These are phyloP conservation scores for Alternaria brassicae DNA, from an alignment of 2,329 filamentous ascomycete genomes.

Conservation along the genomic window DNA sequence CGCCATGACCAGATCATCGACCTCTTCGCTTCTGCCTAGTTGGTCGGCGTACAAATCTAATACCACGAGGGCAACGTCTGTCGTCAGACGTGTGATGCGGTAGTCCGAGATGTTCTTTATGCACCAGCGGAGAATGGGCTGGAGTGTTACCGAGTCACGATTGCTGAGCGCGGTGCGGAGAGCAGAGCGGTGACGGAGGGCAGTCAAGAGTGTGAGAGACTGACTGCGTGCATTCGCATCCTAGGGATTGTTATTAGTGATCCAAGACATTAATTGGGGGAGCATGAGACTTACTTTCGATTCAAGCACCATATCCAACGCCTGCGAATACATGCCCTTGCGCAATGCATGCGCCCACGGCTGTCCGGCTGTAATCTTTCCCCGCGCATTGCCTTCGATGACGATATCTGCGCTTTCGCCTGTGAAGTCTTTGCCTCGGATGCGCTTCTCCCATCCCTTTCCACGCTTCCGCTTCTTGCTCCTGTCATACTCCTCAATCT, in stretches of 20 bases:
- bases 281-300: slow-evolving; percentile 41
- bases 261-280: not conserved
- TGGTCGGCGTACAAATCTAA: slow-evolving; percentile 88
- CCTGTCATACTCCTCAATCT: slow-evolving; percentile 78
- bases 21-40: slow-evolving; percentile 73
- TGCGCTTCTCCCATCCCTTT: slow-evolving; percentile 66
- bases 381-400: slow-evolving; percentile 75
- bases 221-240: slow-evolving; percentile 45
- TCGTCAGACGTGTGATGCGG: slow-evolving; percentile 78
- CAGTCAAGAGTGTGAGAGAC: slow-evolving; percentile 76
- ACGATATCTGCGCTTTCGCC: slow-evolving; percentile 88
- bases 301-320: slow-evolving; percentile 78
- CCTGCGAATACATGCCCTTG: slow-evolving; percentile 75
- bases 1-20: slow-evolving; percentile 73
- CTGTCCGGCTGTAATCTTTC: slow-evolving; percentile 67
- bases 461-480: slow-evolving; percentile 69
- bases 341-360: slow-evolving; percentile 86
- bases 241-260: slow-evolving; percentile 24
- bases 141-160: slow-evolving; percentile 80
- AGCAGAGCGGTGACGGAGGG: slow-evolving; percentile 14
- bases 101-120: slow-evolving; percentile 82
- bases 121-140: slow-evolving; percentile 85
- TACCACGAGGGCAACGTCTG: slow-evolving; percentile 81
- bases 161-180: slow-evolving; percentile 67
- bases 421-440: slow-evolving; percentile 77